Conservation (phyloP, 1,284 basidiomycete genomes). For the Kalmanozyma brasiliensis region DNA sequence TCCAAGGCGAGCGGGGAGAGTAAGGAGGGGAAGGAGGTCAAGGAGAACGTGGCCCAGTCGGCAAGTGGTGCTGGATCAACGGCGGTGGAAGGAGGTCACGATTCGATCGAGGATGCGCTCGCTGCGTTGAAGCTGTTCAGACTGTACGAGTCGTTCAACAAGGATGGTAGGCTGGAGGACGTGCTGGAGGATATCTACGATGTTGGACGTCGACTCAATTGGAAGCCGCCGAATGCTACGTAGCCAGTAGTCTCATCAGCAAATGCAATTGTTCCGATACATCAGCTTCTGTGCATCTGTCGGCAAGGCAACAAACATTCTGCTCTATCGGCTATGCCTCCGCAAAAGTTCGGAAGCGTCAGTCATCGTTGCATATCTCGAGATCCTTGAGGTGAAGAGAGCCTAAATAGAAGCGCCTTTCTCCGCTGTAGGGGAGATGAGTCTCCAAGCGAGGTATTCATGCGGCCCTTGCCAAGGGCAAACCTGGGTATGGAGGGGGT, state of each 20-base stretch:
- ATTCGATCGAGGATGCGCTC: conserved; percentile 90
- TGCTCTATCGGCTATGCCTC: too few species aligned
- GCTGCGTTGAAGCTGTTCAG: conserved; percentile 89
- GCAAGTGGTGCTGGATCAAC: conserved; percentile 28
- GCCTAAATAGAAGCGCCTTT: background rate
- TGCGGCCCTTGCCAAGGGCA: background rate
- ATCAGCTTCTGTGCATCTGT: background rate
- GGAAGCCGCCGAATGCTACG: conserved; percentile 44
- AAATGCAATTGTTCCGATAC: too few species aligned
- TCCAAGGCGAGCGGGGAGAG: conserved; percentile 11
- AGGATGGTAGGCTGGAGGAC: conserved; percentile 81
- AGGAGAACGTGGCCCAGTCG: conserved; percentile 4
- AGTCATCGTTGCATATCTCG: background rate
- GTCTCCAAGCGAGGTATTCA: background rate
- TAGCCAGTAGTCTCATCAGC: too few species aligned
- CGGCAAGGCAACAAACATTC: too few species aligned
- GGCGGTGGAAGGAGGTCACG: conserved; percentile 73
- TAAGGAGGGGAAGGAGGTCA: conserved; percentile 10
- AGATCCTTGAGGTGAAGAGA: background rate
- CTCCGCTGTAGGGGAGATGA: background rate
- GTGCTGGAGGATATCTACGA: conserved; percentile 80
- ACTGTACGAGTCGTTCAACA: conserved; percentile 81
- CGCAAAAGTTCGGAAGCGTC: too few species aligned
- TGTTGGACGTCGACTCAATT: conserved; percentile 69
- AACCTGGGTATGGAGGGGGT: conserved; percentile 6